These are phyloP conservation scores for Penicillium sp. DNA, from an alignment of 2,329 filamentous ascomycete species.

Conservation along the genomic window DNA sequence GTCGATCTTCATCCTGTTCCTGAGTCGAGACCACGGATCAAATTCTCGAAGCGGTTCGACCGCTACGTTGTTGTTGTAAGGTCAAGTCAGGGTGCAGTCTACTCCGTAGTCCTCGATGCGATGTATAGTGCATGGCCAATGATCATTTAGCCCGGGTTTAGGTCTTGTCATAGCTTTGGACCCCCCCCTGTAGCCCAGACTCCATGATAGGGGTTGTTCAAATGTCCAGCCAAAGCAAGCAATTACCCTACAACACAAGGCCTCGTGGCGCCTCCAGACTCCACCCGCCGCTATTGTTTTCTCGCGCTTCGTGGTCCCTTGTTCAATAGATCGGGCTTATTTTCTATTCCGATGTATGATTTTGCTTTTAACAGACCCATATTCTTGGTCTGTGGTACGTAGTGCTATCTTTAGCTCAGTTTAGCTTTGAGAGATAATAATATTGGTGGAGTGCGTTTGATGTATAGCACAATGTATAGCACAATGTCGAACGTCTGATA, in stretches of 20 bases:
- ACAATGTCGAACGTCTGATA: not conserved
- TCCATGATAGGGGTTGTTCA: conserved; percentile 22
- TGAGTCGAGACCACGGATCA: conserved; percentile 11
- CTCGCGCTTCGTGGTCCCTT: conserved; percentile 9
- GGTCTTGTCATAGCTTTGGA: not conserved
- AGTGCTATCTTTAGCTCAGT: conserved; percentile 12
- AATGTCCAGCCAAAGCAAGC: not conserved
- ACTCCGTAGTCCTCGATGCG: not conserved
- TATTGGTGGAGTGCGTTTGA: conserved; percentile 8
- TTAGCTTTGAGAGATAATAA: conserved; percentile 8
- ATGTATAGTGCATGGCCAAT: conserved; percentile 1
- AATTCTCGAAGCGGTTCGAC: conserved; percentile 9
- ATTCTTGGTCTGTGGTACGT: not conserved
- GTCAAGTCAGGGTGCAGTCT: not conserved
- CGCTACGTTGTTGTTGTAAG: not conserved
- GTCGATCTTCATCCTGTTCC: conserved; percentile 16
- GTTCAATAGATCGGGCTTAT: conserved; percentile 13
- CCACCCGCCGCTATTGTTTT: conserved; percentile 21
- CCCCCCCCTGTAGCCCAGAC: not conserved
- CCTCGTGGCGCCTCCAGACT: conserved; percentile 23
- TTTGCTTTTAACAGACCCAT: conserved; percentile 7
- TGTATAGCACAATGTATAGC: not conserved
- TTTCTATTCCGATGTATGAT: conserved; percentile 8
- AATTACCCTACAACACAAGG: not conserved
- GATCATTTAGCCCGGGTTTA: not conserved